phyloP scores from a whole-genome alignment of 2,329 filamentous ascomycete species.

The Beauveria bassiana region DNA sequence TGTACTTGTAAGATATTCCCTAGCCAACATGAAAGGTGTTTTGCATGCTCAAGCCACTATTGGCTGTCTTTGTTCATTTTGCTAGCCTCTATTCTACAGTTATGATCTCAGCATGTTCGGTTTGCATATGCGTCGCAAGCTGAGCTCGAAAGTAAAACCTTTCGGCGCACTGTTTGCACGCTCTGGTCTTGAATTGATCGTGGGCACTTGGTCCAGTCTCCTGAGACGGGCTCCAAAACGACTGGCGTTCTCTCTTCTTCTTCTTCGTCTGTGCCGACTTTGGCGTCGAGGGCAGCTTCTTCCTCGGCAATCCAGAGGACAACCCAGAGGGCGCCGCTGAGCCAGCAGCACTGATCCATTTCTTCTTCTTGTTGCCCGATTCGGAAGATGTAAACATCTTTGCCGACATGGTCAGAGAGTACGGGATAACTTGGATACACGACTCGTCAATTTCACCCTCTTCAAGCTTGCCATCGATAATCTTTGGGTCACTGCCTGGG shows the following conservation, averaged over 20 bases:
- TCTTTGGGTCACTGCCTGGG: neutral
- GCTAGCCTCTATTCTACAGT: neutral
- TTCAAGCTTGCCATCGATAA: neutral
- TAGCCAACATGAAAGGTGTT: neutral
- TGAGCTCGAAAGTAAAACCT: slow-evolving; percentile 1
- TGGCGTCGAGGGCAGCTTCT: neutral
- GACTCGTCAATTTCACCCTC: slow-evolving; percentile 5
- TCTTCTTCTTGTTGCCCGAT: neutral
- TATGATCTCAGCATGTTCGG: neutral
- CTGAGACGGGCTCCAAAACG: neutral
- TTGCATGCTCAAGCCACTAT: neutral
- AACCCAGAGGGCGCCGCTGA: neutral
- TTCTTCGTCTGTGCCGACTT: neutral
- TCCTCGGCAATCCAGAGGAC: neutral
- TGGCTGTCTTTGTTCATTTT: neutral
- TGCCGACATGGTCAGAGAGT: neutral
- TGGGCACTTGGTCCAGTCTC: neutral
- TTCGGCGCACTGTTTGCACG: slow-evolving; percentile 1
- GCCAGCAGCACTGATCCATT: neutral
- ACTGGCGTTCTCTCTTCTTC: neutral
- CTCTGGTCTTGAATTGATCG: slow-evolving; percentile 7
- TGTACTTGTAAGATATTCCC: neutral
- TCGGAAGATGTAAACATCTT: neutral
- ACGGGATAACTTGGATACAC: neutral
- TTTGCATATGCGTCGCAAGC: slow-evolving; percentile 4